Base-by-base conservation (phyloP, 2,329 filamentous ascomycete genomes). In the Pseudogymnoascus sp. region DNA sequence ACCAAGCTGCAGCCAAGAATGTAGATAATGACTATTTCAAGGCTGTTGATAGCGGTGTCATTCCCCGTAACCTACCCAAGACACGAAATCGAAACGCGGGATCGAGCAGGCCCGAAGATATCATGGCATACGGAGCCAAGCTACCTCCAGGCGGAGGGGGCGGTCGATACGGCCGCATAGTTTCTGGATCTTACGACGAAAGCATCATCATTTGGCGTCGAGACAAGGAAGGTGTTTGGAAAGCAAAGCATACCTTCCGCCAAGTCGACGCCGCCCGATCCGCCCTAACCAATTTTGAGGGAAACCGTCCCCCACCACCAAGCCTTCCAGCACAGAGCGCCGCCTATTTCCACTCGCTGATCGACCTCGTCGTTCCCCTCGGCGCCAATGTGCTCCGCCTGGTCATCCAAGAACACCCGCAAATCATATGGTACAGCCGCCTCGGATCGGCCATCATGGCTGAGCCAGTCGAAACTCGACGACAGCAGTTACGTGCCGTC, bases 181-280 rank as follows among this genome's bases (percentile, higher is more conserved):
- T 99, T 3, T 97, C 93, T 5, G 95, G 95, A 2, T 96, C 92
- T 0, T 99, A 99, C 69, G 95, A 99, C 69, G 91, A 96, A 77
- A 93, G 87, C 10, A 91, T 99, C 69, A 93, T 97, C 68, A 90
- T 99, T 63, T 99, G 95, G 95, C 89, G 90, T 69, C 88, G 91
- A 66, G 89, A 96, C 67, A 84, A 86, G 67, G 87, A 95, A 68
- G 93, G 93, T 2, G 84, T 89, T 25, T 97, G 95, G 93, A 87
- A 87, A 68, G 85, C 88, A 62, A 86, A 86, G 36, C 90, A 93
- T 67, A 84, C 85, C 50, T 80, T 96, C 8, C 83, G 86, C 40
- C 91, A 96, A 73, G 88, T 90, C 71, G 87, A 90, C 64, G 88
- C 86, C 1, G 82, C 84, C 0, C 75, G 77, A 1, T 78, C 82